Conservation (phyloP, 257 asterid genomes). For the Buddleja alternifolia region DNA sequence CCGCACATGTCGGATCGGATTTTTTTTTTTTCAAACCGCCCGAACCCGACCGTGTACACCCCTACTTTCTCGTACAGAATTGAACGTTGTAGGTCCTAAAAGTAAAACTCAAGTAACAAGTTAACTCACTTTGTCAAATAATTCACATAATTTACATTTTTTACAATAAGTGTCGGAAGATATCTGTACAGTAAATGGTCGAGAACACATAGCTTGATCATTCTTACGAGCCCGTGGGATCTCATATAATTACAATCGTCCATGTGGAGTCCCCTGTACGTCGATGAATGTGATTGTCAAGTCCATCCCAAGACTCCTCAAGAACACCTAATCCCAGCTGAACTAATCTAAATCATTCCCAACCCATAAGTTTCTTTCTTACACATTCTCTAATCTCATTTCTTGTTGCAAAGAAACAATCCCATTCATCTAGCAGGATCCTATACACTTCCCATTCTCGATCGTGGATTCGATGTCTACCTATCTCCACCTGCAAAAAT, state of each 20-base stretch:
- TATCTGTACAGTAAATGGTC: constrained; percentile 39
- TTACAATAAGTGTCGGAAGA: constrained; percentile 11
- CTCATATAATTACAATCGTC: no score
- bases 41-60: no score
- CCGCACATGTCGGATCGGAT: no score
- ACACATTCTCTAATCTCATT: constrained; percentile 59
- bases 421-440: constrained; percentile 61
- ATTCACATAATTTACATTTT: constrained; percentile 27
- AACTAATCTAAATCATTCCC: constrained; percentile 44
- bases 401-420: constrained; percentile 44
- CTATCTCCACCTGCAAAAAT: constrained; percentile 64
- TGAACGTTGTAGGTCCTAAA: neutral
- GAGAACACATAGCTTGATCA: neutral
- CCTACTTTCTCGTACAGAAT: neutral
- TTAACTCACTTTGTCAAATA: constrained; percentile 15
- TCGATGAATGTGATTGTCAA: no score
- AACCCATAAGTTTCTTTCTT: constrained; percentile 64
- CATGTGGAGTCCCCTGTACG: no score
- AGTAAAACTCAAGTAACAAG: neutral
- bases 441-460: constrained; percentile 84
- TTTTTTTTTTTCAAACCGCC: no score
- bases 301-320: no score
- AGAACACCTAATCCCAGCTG: no score
- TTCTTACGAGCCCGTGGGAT: no score
- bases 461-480: constrained; percentile 55